These are phyloP conservation scores for Ustilago shanxiensis DNA, from an alignment of 1,284 basidiomycete genomes.

Conservation along the genomic window DNA sequence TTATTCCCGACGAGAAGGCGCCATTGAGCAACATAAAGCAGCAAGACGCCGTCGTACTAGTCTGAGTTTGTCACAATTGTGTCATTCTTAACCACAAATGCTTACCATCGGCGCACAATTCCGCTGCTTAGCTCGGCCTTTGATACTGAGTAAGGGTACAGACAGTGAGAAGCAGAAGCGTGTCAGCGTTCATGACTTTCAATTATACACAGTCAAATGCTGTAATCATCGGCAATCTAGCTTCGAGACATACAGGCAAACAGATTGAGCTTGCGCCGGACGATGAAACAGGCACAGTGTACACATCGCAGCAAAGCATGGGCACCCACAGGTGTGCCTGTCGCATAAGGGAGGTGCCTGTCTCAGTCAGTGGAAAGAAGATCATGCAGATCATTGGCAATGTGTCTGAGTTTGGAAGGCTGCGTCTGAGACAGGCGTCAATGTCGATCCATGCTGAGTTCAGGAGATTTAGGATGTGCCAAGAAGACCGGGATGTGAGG, in stretches of 20 bases:
- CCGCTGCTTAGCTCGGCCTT: too few species aligned
- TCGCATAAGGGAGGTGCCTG: constrained; percentile 20
- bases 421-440: constrained; percentile 1
- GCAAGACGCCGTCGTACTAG: background rate
- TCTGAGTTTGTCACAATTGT: background rate
- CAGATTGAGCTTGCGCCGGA: background rate
- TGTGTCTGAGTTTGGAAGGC: constrained; percentile 1
- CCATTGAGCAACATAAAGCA: background rate
- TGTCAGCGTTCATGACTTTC: background rate
- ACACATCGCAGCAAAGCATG: too few species aligned
- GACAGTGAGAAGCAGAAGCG: background rate
- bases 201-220: background rate
- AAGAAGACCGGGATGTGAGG: constrained; percentile 10
- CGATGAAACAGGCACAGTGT: constrained; percentile 15
- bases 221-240: background rate
- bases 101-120: background rate
- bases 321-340: background rate
- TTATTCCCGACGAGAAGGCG: background rate
- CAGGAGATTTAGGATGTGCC: constrained; percentile 6
- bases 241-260: background rate
- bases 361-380: constrained; percentile 14
- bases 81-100: background rate
- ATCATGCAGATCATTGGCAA: constrained; percentile 13
- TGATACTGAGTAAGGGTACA: too few species aligned
- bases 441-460: constrained; percentile 6